Base-by-base conservation (phyloP, 805 yeast genomes). In the Lipomyces orientalis region DNA sequence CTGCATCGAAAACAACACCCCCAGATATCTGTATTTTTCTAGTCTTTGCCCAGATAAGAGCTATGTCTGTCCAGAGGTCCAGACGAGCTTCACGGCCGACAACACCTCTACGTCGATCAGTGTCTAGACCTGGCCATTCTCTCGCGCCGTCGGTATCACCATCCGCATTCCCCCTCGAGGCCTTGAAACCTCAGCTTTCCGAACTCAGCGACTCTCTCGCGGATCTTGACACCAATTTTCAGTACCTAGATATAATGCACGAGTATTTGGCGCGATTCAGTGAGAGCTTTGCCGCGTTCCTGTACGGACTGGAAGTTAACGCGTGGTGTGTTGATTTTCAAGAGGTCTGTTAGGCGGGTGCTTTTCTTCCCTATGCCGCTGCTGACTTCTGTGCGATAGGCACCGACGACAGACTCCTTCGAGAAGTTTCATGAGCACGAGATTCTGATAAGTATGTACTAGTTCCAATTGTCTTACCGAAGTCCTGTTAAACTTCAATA, bases 281-380 rank as follows among this genome's bases (percentile, higher is more conserved):
- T 75, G 97, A 92, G 77, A 85, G 91, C 1, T 86, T 93, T 73
- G 87, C 91, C 0, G 82, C 93, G 52, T 87, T 92, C 64, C 76
- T 92, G 62, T 91, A 90, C 74, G 97, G 97, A 1, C 78, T 92
- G 60, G 86, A 89, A 75, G 87, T 91, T 77, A 91, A 93, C 74
- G 93, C 96, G 69, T 92, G 95, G 89, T 90, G 97, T 78, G 90
- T 90, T 34, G 93, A 90, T 74, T 90, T 90, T 73, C 71, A 71
- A 9, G 79, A 78, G 66, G 73, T 69, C 51, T 4, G 67, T 10
- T 12, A 14, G 31, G n/a, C 22, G 49, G 6, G 16, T 14, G 19
- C 49, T 7, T 0, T 12, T 14, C 22, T 9, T 16, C 2, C 35
- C 3, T 16, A 10, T 6, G 39, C n/a, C 12, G 14, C 16, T 25